Base-by-base conservation (phyloP, 805 yeast species). In the Pichia exigua region DNA sequence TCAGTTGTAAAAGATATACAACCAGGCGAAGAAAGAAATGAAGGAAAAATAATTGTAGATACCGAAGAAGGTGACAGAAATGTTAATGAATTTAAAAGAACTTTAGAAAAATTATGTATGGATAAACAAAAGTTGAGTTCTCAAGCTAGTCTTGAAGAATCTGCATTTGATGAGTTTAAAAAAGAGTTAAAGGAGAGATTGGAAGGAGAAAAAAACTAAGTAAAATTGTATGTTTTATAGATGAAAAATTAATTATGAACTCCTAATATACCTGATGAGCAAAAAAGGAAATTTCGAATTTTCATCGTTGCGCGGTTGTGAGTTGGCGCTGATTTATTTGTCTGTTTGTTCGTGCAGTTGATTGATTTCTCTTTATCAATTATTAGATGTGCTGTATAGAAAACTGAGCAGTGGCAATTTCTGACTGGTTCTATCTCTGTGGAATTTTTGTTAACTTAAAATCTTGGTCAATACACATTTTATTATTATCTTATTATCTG, bases 121-220 rank as follows among this genome's bases (percentile, higher is more conserved):
- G 8, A 11, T 35, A 35, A 35, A 35, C 20, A 35, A 17, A n/a
- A 17, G 8, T 35, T 35, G 20, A 11, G 20, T n/a, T 9, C n/a
- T 35, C 18, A 35, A 35, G 39, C 39, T 35, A 35, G 39, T 2
- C 39, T 57, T 17, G 54, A 51, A 10, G 52, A 47, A 1, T 47
- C 45, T 24, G 46, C 22, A 17, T 47, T 53, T 38, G 54, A 12
- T 13, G 22, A 44, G 40, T 58, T 61, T 47, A 58, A 54, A 30
- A 50, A 51, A 21, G 62, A 60, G 52, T 53, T 61, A 44, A 55
- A 52, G 38, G 58, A 58, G 8, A 35, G 56, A 18, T 40, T 61
- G 22, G 53, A 59, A 50, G 53, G 53, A 12, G 53, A 61, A 28
- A n/a, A 30, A 18, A 35, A 7, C n/a, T 35, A 8, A 35, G 11